phyloP scores from a whole-genome alignment of 306 rosid species.

The Senna tora region DNA sequence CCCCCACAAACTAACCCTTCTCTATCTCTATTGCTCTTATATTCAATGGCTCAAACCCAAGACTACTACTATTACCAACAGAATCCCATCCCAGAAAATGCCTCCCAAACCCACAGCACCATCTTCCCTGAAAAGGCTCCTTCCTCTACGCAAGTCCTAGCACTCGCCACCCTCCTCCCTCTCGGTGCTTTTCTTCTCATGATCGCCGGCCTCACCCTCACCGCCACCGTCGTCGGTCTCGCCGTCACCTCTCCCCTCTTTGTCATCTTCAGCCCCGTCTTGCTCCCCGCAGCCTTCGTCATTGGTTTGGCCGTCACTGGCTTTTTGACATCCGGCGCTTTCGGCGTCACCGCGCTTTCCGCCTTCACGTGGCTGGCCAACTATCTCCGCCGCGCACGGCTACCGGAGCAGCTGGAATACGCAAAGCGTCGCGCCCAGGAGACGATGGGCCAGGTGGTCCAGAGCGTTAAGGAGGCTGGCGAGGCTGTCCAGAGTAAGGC shows the following conservation, averaged over 20 bases:
- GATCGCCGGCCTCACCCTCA: constrained; percentile 48
- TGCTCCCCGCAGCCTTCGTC: constrained; percentile 51
- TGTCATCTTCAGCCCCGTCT: constrained; percentile 58
- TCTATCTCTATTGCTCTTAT: neutral
- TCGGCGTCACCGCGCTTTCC: constrained; percentile 59
- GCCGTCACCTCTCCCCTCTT: constrained; percentile 55
- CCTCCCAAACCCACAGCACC: constrained; percentile 1
- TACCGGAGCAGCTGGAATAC: constrained; percentile 39
- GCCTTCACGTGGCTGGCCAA: constrained; percentile 61
- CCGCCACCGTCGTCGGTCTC: constrained; percentile 51
- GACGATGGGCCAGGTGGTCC: constrained; percentile 27
- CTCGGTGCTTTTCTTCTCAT: constrained; percentile 55
- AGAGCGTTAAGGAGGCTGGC: constrained; percentile 15
- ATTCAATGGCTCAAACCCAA: constrained; percentile 48
- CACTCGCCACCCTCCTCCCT: constrained; percentile 51
- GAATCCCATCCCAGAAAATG: constrained; percentile 17
- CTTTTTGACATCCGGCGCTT: constrained; percentile 59
- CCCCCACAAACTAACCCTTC: neutral
- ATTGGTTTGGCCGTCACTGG: constrained; percentile 52
- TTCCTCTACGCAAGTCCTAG: constrained; percentile 43
- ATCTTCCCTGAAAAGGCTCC: constrained; percentile 24
- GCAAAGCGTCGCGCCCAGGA: constrained; percentile 39
- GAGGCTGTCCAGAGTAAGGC: constrained; percentile 7
- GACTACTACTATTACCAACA: constrained; percentile 25
- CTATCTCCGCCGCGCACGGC: constrained; percentile 36